Base-by-base conservation (phyloP, 2,329 filamentous ascomycete genomes). In the Fusarium newnesense region DNA sequence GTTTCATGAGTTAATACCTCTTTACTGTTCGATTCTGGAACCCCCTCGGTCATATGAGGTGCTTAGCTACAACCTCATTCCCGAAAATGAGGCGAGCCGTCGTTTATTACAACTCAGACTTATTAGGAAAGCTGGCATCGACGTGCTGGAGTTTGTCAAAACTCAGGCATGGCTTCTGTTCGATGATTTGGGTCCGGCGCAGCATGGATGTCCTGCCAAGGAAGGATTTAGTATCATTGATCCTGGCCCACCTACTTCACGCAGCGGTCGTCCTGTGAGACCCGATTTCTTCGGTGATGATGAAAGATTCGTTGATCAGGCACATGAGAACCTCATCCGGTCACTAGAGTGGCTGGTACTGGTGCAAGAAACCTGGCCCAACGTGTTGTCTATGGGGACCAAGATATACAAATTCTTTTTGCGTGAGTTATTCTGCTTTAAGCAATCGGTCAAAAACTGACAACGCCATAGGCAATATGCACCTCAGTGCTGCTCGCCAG, bases 291-390 rank as follows among this genome's bases (percentile, higher is more conserved):
- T 95, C 60, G 91, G 91, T 8, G 89, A 90, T 4, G 85, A 90
- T 82, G 83, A 84, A 13, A 85, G 84, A 62, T 78, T 76, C 15
- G 83, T 91, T 15, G 86, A 90, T 12, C 82, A 86, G 47, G 89
- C 92, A 67, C 92, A 96, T 70, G 89, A 92, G 75, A 82, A 87
- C 39, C 86, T 97, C 58, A 94, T 98, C 50, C 89, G 92, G 64
- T 91, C 93, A 42, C 84, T 98, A 67, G 93, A 97, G 78, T 98
- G 96, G 95, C 91, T 96, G 80, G 84, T 94, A 65, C 87, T 94
- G 63, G 88, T 96, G 13, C 89, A 93, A 56, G 92, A 89, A 18
- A 87, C 93, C 61, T 95, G 92, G 91, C 85, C 87, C 21, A 87
- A 92, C 65, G 91, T 94, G 28, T 94, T 96, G 76, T 83, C 85